Base-by-base conservation (phyloP, 2,329 filamentous ascomycete species). In the Paraphaeosphaeria sporulosa region DNA sequence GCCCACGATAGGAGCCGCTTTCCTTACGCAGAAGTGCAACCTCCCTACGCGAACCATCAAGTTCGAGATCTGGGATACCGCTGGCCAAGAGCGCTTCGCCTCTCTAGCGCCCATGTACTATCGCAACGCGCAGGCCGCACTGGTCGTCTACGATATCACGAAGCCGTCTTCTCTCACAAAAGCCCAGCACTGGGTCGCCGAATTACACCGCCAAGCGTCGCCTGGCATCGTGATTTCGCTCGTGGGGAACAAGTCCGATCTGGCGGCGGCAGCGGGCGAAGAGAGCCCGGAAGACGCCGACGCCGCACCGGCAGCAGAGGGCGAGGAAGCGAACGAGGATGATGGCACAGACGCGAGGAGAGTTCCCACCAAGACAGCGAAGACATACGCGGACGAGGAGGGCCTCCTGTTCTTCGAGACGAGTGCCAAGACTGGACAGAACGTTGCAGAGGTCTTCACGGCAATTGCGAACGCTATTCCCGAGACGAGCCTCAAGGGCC, bases 51-150 rank as follows among this genome's bases (percentile, higher is more conserved):
- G 94, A 77, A 97, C 93, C 60, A 83, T 84, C 75, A 84, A 80
- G 66, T 84, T 84, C 67, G 82, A 84, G 66, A 98, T 99, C 75
- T 99, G 94, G 94, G 94, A 99, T 83, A 98, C 94, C 17, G 94
- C 95, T 46, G 94, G 94, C 76, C 94, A 99, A 81, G 94, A 99
- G 84, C 92, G 94, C 65, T 99, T 98, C 77, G 94, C 94, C 71
- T 96, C 92, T 54, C 88, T 98, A 62, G 95, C 95, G 55, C 95
- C 94, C 72, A 98, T 98, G 95, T 99, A 99, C 86, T 98, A 98
- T 85, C 93, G 94, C 81, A 98, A 99, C 78, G 95, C 95, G 54
- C 94, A 98, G 83, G 93, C 94, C 65, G 95, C 95, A 15, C 91
- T 99, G 69, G 94, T 99, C 64, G 94, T 98, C 77, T 99, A 98